Conservation (phyloP, 768 basidiomycete genomes). For the Chalciporus piperatus region DNA sequence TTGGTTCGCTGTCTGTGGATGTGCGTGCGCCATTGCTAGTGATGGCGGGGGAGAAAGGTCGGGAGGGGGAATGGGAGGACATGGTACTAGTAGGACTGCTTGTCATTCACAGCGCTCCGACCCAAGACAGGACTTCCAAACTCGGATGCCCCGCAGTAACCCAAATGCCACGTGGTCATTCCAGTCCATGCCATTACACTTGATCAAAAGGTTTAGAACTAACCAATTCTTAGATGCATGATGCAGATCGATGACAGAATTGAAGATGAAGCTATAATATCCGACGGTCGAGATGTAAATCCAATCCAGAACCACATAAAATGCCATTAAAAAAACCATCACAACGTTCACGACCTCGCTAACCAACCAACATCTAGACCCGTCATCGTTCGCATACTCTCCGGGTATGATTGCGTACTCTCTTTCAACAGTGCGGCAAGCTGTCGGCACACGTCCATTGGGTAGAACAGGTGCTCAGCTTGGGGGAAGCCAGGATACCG, state of each 20-base stretch:
- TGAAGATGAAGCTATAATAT: too few species aligned
- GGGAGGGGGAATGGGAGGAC: slow-evolving; percentile 28
- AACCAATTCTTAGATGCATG: too few species aligned
- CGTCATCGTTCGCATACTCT: slow-evolving; percentile 73
- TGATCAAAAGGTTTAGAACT: too few species aligned
- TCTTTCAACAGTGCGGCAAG: slow-evolving; percentile 69
- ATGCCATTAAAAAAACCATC: neutral
- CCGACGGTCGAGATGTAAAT: too few species aligned
- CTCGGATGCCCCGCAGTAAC: slow-evolving; percentile 1
- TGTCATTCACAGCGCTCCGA: neutral
- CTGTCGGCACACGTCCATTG: slow-evolving; percentile 70
- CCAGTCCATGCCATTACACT: too few species aligned
- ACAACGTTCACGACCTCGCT: slow-evolving; percentile 12
- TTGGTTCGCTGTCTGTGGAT: slow-evolving; percentile 45
- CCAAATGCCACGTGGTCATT: slow-evolving; percentile 9
- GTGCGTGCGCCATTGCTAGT: slow-evolving; percentile 25
- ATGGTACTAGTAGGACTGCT: slow-evolving; percentile 1
- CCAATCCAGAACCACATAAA: neutral
- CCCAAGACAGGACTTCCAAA: slow-evolving; percentile 13
- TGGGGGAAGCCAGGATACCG: slow-evolving; percentile 82
- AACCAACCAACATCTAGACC: slow-evolving; percentile 84
- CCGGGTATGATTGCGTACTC: slow-evolving; percentile 75
- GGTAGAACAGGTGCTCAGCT: slow-evolving; percentile 86
- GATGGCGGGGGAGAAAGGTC: slow-evolving; percentile 30
- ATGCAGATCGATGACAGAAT: neutral